Percentiles rank a stretch among this genome's conserved stretches.
These are phyloP conservation scores for Candida railenensis DNA, from an alignment of 805 yeast species.

Conservation along the genomic window DNA sequence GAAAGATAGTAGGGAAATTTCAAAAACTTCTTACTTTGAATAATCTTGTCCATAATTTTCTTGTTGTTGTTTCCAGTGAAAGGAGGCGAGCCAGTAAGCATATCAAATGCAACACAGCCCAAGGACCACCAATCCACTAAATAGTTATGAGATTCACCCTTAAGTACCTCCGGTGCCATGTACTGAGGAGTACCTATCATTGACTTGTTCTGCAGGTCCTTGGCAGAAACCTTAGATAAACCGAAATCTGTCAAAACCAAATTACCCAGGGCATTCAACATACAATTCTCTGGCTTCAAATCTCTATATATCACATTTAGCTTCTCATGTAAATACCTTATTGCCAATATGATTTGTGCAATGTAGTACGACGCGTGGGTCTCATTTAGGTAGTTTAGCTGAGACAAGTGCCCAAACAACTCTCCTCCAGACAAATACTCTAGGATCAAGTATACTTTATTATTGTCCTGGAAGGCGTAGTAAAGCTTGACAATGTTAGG, in stretches of 20 bases:
- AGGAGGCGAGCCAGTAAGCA: slow-evolving; percentile 45
- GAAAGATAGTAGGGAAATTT: slow-evolving; percentile 41
- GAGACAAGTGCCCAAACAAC: slow-evolving; percentile 41
- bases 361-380: slow-evolving; percentile 40
- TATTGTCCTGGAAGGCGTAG: slow-evolving; percentile 45
- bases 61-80: slow-evolving; percentile 43
- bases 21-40: slow-evolving; percentile 30
- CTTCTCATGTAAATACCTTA: slow-evolving; percentile 36
- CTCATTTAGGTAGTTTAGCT: slow-evolving; percentile 25
- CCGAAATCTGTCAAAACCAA: slow-evolving; percentile 47
- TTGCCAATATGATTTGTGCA: slow-evolving; percentile 42
- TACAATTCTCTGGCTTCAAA: slow-evolving; percentile 46
- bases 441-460: slow-evolving; percentile 42
- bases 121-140: slow-evolving; percentile 50
- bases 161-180: slow-evolving; percentile 48
- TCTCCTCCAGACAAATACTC: slow-evolving; percentile 48
- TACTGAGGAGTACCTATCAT: slow-evolving; percentile 47
- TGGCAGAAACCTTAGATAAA: slow-evolving; percentile 33
- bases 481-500: slow-evolving; percentile 44
- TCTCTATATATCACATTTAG: slow-evolving; percentile 43
- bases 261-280: slow-evolving; percentile 40
- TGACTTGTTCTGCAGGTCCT: slow-evolving; percentile 20
- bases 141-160: slow-evolving; percentile 40
- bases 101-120: slow-evolving; percentile 44
- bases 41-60: slow-evolving; percentile 38